Conservation (phyloP, 2,329 filamentous ascomycete genomes). For the Nemania abortiva region DNA sequence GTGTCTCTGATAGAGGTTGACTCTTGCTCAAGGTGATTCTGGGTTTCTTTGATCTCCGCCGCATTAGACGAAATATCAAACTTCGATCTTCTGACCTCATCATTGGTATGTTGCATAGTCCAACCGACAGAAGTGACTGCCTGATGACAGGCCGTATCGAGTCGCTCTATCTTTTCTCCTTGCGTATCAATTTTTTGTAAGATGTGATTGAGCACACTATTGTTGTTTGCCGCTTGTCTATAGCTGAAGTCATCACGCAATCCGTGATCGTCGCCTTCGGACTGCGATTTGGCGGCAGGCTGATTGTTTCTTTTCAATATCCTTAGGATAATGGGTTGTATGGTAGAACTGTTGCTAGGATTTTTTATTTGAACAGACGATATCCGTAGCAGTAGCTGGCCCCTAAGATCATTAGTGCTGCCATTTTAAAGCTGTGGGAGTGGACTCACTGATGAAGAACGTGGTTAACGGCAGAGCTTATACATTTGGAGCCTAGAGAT, state of each 20-base stretch:
- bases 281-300: not conserved
- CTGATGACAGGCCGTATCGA: conserved; percentile 55
- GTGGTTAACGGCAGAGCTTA: conserved; percentile 53
- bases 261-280: conserved; percentile 4
- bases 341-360: conserved; percentile 26
- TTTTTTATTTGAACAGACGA: conserved; percentile 48
- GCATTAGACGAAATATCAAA: conserved; percentile 49
- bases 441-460: conserved; percentile 53
- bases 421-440: not conserved
- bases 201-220: conserved; percentile 48
- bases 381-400: conserved; percentile 54
- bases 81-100: conserved; percentile 52
- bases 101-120: conserved; percentile 52
- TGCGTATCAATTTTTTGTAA: conserved; percentile 53
- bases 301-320: conserved; percentile 50
- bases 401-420: conserved; percentile 45
- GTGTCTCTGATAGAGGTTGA: conserved; percentile 33
- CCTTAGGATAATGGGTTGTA: conserved; percentile 52
- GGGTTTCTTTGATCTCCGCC: conserved; percentile 43
- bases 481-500: conserved; percentile 53
- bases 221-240: conserved; percentile 20
- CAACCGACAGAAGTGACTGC: conserved; percentile 55
- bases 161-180: conserved; percentile 52
- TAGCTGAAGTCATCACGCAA: conserved; percentile 4
- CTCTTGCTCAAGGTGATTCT: conserved; percentile 34